phyloP scores from a whole-genome alignment of 2,329 filamentous ascomycete species.

The Aspergillus sp. region DNA sequence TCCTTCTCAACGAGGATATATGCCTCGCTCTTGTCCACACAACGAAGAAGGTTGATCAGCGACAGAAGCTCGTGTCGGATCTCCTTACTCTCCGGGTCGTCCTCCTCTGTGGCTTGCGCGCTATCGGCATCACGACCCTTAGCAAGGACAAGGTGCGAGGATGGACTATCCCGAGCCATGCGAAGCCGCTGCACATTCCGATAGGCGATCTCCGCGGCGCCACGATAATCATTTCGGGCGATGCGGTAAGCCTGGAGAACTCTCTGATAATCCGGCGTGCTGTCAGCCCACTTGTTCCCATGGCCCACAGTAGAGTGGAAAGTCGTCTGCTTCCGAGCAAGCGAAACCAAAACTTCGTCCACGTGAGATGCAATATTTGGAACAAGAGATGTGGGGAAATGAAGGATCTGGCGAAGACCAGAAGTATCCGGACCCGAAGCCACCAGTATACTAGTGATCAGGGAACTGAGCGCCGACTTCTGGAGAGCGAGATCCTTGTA shows the following conservation, averaged over 20 bases:
- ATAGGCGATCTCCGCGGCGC: conserved; percentile 60
- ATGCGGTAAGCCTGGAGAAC: conserved; percentile 91
- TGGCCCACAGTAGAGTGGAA: conserved; percentile 47
- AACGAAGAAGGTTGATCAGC: conserved; percentile 88
- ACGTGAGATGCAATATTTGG: conserved; percentile 73
- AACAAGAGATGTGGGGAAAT: conserved; percentile 63
- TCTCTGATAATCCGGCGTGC: conserved; percentile 71
- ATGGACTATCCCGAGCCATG: conserved; percentile 31
- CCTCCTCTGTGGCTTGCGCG: conserved; percentile 30
- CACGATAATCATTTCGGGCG: conserved; percentile 79
- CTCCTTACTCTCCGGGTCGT: conserved; percentile 52
- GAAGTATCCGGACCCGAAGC: conserved; percentile 38
- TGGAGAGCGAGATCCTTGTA: conserved; percentile 72
- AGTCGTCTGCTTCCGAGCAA: conserved; percentile 67
- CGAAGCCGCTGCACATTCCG: conserved; percentile 54
- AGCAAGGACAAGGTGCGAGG: conserved; percentile 33
- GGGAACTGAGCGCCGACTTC: conserved; percentile 65
- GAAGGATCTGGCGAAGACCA: conserved; percentile 61
- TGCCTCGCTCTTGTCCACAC: conserved; percentile 74
- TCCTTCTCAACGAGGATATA: conserved; percentile 63
- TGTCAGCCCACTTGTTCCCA: conserved; percentile 31
- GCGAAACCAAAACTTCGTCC: conserved; percentile 71
- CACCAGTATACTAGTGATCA: conserved; percentile 52
- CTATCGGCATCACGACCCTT: conserved; percentile 35
- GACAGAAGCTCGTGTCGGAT: conserved; percentile 72